Percentiles rank a stretch among this genome's conserved stretches.
These are phyloP conservation scores for Lepidium sativum DNA, from an alignment of 345 rosid genomes.

Conservation along the genomic window DNA sequence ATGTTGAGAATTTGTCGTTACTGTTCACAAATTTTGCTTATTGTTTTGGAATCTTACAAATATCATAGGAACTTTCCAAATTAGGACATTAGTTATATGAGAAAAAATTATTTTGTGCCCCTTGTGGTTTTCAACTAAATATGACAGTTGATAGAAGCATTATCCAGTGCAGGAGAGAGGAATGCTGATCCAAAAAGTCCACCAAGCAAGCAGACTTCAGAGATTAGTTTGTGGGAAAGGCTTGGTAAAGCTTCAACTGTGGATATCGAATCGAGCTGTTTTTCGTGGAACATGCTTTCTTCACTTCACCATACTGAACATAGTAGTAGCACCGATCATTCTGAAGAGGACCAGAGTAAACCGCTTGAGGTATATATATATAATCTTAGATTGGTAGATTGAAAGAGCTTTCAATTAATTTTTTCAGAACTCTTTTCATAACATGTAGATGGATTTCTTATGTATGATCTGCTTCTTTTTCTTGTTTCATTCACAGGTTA, in stretches of 20 bases:
- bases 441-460: neutral
- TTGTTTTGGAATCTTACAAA: neutral
- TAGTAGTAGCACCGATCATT: conserved; percentile 64
- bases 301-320: conserved; percentile 98
- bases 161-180: conserved; percentile 53
- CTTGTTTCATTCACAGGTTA: conserved; percentile 49
- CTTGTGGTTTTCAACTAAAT: neutral
- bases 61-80: neutral
- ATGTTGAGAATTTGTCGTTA: neutral
- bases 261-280: conserved; percentile 58
- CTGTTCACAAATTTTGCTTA: neutral
- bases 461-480: neutral
- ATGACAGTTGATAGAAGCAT: neutral
- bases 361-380: conserved; percentile 67
- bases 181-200: conserved; percentile 38
- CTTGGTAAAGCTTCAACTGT: conserved; percentile 66
- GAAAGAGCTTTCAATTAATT: neutral
- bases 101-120: neutral
- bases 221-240: conserved; percentile 82
- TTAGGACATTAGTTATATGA: neutral
- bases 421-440: too few species aligned
- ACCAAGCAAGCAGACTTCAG: conserved; percentile 46
- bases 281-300: conserved; percentile 87
- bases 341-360: conserved; percentile 85
- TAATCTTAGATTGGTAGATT: conserved; percentile 4